Evolutionary conservation across 257 asterid species (phyloP).

Genomic region (Marsdenia floribunda): DNA sequence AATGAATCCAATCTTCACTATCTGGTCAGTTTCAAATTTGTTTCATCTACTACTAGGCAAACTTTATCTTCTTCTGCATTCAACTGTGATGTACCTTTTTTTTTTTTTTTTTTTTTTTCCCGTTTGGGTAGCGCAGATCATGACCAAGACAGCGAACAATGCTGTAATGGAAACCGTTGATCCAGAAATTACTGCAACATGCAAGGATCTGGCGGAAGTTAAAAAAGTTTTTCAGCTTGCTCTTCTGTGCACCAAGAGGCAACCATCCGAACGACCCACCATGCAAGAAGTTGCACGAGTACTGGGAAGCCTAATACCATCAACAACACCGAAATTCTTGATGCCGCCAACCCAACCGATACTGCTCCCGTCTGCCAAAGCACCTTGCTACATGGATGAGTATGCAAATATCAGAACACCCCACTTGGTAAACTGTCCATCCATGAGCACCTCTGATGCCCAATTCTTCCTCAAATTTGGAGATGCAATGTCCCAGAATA

Average conservation of each 20-base stretch:
- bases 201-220: slow-evolving; percentile 74
- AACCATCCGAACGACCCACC: slow-evolving; percentile 76
- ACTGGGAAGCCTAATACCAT: slow-evolving; percentile 46
- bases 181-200: slow-evolving; percentile 68
- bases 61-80: neutral
- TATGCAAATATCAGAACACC: slow-evolving; percentile 84
- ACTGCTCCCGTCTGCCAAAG: slow-evolving; percentile 41
- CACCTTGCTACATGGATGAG: slow-evolving; percentile 70
- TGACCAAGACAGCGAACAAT: slow-evolving; percentile 67
- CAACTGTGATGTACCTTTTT: too few species aligned
- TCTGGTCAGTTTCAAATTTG: slow-evolving; percentile 36
- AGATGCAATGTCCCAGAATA: slow-evolving; percentile 68
- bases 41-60: neutral
- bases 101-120: too few species aligned
- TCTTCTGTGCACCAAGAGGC: slow-evolving; percentile 79
- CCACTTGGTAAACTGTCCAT: slow-evolving; percentile 75
- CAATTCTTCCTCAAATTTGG: slow-evolving; percentile 82
- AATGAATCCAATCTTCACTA: slow-evolving; percentile 86
- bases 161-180: slow-evolving; percentile 90
- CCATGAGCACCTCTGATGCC: slow-evolving; percentile 85
- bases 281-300: slow-evolving; percentile 93
- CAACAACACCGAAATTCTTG: slow-evolving; percentile 25
- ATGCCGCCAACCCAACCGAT: slow-evolving; percentile 11
- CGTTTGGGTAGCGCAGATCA: slow-evolving; percentile 41
- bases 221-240: slow-evolving; percentile 95